Evolutionary conservation across 495 filamentous ascomycete species (phyloP).

Genomic region (Penicillium riverlandense): DNA sequence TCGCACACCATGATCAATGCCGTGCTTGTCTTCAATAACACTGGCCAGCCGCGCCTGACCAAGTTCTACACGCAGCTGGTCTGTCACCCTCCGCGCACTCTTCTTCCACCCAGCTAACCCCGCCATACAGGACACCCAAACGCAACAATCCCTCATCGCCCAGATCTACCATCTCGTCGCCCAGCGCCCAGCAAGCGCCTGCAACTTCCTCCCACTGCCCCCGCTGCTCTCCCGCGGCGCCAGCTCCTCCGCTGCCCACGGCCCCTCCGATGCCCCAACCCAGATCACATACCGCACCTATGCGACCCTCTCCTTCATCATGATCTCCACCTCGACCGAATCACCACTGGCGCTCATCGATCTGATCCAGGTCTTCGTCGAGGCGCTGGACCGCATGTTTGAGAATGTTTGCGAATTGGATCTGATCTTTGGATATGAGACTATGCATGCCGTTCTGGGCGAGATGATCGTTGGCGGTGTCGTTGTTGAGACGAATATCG

Average conservation of each 20-base stretch:
- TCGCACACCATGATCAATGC: conserved; percentile 89
- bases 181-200: conserved; percentile 77
- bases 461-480: conserved; percentile 98
- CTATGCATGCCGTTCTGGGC: conserved; percentile 78
- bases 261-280: conserved; percentile 80
- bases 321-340: conserved; percentile 95
- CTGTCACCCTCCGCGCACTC: conserved; percentile 11
- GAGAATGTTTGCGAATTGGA: conserved; percentile 98
- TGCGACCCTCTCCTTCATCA: conserved; percentile 95
- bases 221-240: conserved; percentile 60
- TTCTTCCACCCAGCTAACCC: conserved; percentile 3
- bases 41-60: conserved; percentile 89
- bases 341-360: conserved; percentile 93
- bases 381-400: conserved; percentile 88
- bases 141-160: conserved; percentile 91
- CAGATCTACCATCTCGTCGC: conserved; percentile 98
- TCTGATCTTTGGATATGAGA: conserved; percentile 98
- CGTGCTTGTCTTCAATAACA: conserved; percentile 97
- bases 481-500: conserved; percentile 86
- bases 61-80: conserved; percentile 99
- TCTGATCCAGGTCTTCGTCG: conserved; percentile 95
- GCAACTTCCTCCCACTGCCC: conserved; percentile 89
- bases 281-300: conserved; percentile 98
- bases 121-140: conserved; percentile 70
- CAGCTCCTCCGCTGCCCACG: conserved; percentile 45